Conservation (phyloP, 176 grass and related monocot genomes). For the Phoenix dactylifera region DNA sequence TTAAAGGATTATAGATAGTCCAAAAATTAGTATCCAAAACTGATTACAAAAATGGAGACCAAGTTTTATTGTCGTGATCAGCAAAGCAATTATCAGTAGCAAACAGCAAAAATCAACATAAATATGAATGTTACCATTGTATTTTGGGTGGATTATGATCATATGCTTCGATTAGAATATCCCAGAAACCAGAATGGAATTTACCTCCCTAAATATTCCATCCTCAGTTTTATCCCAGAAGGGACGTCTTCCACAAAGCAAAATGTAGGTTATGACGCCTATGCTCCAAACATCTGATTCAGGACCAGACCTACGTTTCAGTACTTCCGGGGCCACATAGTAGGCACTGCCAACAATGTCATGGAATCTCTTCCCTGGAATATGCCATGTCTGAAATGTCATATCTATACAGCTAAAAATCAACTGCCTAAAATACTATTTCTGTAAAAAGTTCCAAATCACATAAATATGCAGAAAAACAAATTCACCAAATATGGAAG, state of each 20-base stretch:
- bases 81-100: no score
- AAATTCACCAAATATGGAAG: neutral
- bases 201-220: slow-evolving; percentile 95
- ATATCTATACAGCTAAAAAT: no score
- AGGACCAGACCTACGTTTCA: slow-evolving; percentile 75
- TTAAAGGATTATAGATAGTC: no score
- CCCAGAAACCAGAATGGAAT: neutral
- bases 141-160: no score
- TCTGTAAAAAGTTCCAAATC: no score
- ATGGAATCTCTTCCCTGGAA: slow-evolving; percentile 66
- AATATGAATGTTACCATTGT: no score
- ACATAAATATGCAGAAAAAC: slow-evolving; percentile 5
- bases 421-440: no score
- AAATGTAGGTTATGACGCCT: slow-evolving; percentile 95
- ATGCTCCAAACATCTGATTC: slow-evolving; percentile 97
- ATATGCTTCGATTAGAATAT: no score
- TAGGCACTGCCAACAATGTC: slow-evolving; percentile 95
- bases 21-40: no score
- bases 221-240: slow-evolving; percentile 99
- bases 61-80: no score
- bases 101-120: no score
- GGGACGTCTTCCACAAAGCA: slow-evolving; percentile 76
- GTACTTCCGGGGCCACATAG: slow-evolving; percentile 90
- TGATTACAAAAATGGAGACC: no score
- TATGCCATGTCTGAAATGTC: neutral